Evolutionary conservation across 352 stramenopile species (phyloP).

Genomic region (Pythium dissotocum): DNA sequence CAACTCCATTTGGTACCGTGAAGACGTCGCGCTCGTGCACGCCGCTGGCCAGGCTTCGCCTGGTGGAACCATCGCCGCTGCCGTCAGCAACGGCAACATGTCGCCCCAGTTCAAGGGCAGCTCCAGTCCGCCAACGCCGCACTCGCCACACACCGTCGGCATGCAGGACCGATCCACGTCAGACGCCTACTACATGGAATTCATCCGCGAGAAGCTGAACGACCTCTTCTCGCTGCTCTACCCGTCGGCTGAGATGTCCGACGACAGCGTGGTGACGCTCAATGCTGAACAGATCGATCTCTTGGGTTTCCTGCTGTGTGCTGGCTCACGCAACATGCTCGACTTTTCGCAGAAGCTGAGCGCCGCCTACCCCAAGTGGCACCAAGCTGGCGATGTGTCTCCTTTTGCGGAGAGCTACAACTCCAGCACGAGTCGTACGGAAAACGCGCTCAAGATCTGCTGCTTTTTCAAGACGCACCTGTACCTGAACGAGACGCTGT

Average conservation of each 20-base stretch:
- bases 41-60: conserved; percentile 15
- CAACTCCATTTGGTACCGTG: conserved; percentile 80
- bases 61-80: not conserved
- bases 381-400: conserved; percentile 28
- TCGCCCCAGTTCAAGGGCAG: conserved; percentile 59
- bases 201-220: conserved; percentile 78
- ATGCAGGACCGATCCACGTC: conserved; percentile 80
- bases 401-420: conserved; percentile 20
- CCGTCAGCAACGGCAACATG: conserved; percentile 27
- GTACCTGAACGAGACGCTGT: conserved; percentile 78
- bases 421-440: conserved; percentile 24
- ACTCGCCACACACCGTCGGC: conserved; percentile 73
- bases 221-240: conserved; percentile 75
- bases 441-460: conserved; percentile 66
- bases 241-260: conserved; percentile 51
- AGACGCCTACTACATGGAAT: conserved; percentile 78
- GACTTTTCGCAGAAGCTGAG: conserved; percentile 62
- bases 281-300: conserved; percentile 70
- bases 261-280: conserved; percentile 52
- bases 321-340: conserved; percentile 49
- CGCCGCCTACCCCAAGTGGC: conserved; percentile 66
- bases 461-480: conserved; percentile 77
- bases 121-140: conserved; percentile 58
- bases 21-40: conserved; percentile 51
- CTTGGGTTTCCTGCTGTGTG: conserved; percentile 72